Evolutionary conservation across 768 basidiomycete genomes (phyloP), one percentile per base, ranked within the genome.

Genomic region (Harrya chromipes): DNA sequence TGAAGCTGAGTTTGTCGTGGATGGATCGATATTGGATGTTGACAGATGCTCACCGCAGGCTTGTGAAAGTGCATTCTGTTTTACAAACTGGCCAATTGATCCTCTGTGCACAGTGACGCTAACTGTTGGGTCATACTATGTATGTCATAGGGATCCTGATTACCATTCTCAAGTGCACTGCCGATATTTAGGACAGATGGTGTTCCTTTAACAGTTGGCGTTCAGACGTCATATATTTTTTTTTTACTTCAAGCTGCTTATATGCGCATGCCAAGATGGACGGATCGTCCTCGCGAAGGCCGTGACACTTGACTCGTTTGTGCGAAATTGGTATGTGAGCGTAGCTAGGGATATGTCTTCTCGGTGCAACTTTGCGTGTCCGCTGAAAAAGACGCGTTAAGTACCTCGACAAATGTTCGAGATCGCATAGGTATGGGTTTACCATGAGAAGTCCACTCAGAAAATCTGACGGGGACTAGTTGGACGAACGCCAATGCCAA

Each of bases 401-500:
- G n/a, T 9, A 37, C 36, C 19, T 26, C 26, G 26, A 6, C 38
- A 24, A 21, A 39, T 21, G 38, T 13, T n/a, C 17, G 10, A 37
- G 8, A 17, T 37, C n/a, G 36, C 37, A 38, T 1, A 26, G 26
- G 26, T 26, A 26, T 9, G 26, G 23, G 26, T 26, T 26, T 26
- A 7, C 26, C 8, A 26, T 8, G 8, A 26, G 26, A 11, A 29
- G 29, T 29, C 29, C 29, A 13, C 2, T 13, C 23, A 23, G 20
- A 4, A 20, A 23, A 23, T 24, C 49, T 33, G 35, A 47, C 34
- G 21, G 31, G 23, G 26, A 41, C 23, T 17, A 19, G 6, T 27
- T 2, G 17, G 29, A 46, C 26, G 36, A 13, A 58, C 58, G 52
- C 52, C 43, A 48, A 46, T 47, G 33, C 48, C 43, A 17, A 44